These are phyloP conservation scores for Tetradesmus obliquus DNA, from an alignment of 139 green algal genomes.

Conservation along the genomic window DNA sequence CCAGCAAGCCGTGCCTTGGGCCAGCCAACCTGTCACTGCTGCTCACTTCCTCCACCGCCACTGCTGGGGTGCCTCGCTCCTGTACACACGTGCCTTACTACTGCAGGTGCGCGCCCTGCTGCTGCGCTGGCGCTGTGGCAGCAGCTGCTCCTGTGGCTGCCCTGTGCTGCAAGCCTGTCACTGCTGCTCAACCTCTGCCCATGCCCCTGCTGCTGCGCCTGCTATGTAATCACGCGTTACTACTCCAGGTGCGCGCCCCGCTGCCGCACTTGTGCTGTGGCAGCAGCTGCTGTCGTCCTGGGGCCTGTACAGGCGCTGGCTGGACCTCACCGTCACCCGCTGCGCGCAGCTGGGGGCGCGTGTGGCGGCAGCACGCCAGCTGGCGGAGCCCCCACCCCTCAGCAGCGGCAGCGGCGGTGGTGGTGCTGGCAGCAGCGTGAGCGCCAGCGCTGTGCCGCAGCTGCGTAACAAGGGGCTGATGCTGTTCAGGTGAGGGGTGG, in stretches of 20 bases:
- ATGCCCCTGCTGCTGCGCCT: not conserved
- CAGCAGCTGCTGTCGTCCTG: slow-evolving; percentile 23
- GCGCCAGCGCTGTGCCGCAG: slow-evolving; percentile 16
- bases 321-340: slow-evolving; percentile 32
- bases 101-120: too few species aligned
- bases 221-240: not conserved
- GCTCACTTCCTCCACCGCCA: too few species aligned
- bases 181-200: not conserved
- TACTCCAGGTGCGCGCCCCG: slow-evolving; percentile 3
- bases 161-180: not conserved
- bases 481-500: slow-evolving; percentile 44
- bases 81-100: too few species aligned
- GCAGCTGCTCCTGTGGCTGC: too few species aligned
- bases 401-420: not conserved
- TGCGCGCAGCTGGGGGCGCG: slow-evolving; percentile 28
- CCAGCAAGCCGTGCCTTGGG: too few species aligned
- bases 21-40: too few species aligned
- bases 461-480: slow-evolving; percentile 51
- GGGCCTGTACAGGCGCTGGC: slow-evolving; percentile 36
- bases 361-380: slow-evolving; percentile 43
- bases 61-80: too few species aligned
- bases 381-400: slow-evolving; percentile 12
- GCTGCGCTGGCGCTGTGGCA: too few species aligned
- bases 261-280: not conserved
- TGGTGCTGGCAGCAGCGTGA: not conserved